Evolutionary conservation across 345 rosid genomes (phyloP).

Genomic region (Eucalyptus cloeziana): DNA sequence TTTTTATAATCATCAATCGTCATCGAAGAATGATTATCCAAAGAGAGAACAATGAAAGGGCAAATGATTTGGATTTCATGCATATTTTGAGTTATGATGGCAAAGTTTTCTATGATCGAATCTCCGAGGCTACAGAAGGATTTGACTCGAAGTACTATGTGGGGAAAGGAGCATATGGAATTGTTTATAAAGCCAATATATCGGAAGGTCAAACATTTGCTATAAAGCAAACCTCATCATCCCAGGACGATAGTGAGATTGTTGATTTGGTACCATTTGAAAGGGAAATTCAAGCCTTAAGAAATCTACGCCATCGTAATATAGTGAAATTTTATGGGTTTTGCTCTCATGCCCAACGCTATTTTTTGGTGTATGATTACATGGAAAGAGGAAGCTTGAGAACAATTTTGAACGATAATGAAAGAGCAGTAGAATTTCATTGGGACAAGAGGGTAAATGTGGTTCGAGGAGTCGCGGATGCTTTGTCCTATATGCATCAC

Average conservation of each 20-base stretch:
- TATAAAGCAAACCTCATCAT: background rate
- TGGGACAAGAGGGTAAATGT: background rate
- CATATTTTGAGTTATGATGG: background rate
- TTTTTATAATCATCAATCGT: background rate
- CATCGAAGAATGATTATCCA: background rate
- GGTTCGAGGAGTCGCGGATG: background rate
- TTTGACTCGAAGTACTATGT: background rate
- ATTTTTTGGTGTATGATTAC: background rate
- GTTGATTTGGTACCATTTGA: background rate
- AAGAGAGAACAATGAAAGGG: background rate
- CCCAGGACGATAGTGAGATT: accelerated
- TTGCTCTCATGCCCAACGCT: accelerated
- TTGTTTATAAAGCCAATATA: background rate
- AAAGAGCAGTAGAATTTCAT: background rate
- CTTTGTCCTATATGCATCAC: background rate
- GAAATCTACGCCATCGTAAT: background rate
- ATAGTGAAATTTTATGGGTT: background rate
- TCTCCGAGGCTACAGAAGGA: background rate
- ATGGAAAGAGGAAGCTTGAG: background rate
- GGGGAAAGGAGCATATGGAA: background rate
- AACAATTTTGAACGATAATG: background rate
- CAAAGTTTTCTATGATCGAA: background rate
- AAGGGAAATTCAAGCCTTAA: background rate
- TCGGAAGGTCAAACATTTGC: background rate
- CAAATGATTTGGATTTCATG: background rate